These are phyloP conservation scores for Scheffersomyces illinoinensis DNA, from an alignment of 1,139 yeast species.

Conservation along the genomic window DNA sequence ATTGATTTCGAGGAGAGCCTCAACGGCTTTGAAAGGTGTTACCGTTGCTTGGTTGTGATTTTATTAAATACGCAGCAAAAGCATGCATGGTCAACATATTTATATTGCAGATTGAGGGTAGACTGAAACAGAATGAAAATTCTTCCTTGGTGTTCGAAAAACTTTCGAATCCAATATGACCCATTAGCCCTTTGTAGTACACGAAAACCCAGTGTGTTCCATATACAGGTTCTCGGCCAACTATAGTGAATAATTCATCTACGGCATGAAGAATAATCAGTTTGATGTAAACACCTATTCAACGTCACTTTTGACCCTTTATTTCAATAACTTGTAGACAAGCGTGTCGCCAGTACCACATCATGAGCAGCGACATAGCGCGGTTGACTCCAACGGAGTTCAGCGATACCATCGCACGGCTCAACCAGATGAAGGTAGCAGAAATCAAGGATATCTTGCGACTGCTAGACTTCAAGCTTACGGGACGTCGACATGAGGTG, in stretches of 20 bases:
- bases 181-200: no score
- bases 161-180: no score
- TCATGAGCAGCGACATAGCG: background rate
- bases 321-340: background rate
- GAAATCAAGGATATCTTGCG: constrained; percentile 23
- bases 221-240: no score
- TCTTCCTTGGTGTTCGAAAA: no score
- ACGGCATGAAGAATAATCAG: background rate
- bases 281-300: background rate
- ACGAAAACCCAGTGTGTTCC: no score
- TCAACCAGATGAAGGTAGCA: constrained; percentile 15
- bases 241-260: background rate
- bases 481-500: constrained; percentile 56
- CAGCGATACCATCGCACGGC: constrained; percentile 12
- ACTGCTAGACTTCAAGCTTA: constrained; percentile 41
- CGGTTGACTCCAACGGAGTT: constrained; percentile 10
- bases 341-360: background rate
- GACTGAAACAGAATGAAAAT: no score
- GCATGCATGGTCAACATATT: no score
- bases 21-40: no score
- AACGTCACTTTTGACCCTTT: background rate
- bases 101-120: no score
- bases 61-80: no score
- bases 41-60: no score
- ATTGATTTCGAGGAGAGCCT: no score